Evolutionary conservation across 345 rosid genomes (phyloP).

Genomic region (Hibiscus mutabilis): DNA sequence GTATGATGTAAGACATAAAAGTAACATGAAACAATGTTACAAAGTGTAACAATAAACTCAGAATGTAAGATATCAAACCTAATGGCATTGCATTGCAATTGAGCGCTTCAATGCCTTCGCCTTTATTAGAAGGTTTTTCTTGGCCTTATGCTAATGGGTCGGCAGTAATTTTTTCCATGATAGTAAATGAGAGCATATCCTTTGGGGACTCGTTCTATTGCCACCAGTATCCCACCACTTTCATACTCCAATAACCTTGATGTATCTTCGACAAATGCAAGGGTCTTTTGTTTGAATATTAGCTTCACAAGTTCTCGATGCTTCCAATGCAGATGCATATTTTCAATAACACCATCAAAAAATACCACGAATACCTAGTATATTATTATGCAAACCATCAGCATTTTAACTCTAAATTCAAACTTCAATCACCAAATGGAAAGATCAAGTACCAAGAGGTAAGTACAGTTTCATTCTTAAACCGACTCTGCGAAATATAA

Average conservation of each 20-base stretch:
- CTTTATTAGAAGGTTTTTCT: slow-evolving; percentile 90
- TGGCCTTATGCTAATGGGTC: slow-evolving; percentile 84
- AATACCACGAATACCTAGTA: slow-evolving; percentile 91
- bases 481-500: slow-evolving; percentile 87
- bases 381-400: slow-evolving; percentile 16
- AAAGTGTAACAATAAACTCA: neutral
- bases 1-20: slow-evolving; percentile 1
- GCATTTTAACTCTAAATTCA: slow-evolving; percentile 1
- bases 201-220: slow-evolving; percentile 89
- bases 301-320: slow-evolving; percentile 97
- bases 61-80: slow-evolving; percentile 42
- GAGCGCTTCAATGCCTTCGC: slow-evolving; percentile 93
- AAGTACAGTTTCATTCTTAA: slow-evolving; percentile 89
- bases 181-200: slow-evolving; percentile 85
- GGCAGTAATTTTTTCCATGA: slow-evolving; percentile 84
- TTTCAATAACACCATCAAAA: slow-evolving; percentile 97
- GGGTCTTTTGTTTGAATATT: slow-evolving; percentile 82
- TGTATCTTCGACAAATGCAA: slow-evolving; percentile 86
- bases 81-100: slow-evolving; percentile 91
- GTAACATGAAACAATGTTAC: slow-evolving; percentile 1
- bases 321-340: slow-evolving; percentile 99
- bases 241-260: slow-evolving; percentile 85
- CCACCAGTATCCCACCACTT: slow-evolving; percentile 99
- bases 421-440: neutral
- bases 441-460: slow-evolving; percentile 64